Evolutionary conservation across 129 eudicot species (phyloP), one percentile per base, ranked within the genome.

Genomic region (Tagetes patula): DNA sequence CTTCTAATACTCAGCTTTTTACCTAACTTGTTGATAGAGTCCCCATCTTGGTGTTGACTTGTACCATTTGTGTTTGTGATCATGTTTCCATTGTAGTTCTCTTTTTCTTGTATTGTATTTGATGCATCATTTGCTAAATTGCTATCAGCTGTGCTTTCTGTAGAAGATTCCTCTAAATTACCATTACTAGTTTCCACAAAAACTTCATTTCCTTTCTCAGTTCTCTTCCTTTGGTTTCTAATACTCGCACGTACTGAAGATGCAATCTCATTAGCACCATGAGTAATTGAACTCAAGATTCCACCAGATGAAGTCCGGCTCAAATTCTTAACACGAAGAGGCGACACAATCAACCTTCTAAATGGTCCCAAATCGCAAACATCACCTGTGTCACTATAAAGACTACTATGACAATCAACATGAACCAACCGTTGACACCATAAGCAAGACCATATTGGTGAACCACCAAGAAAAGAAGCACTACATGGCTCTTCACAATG

Each of bases 211-310:
- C 82, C 92, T 67, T 81, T 80, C 72, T 83, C 87, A 46, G 80
- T 64, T 81, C 84, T 93, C 84, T 82, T 93, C 75, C 96, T 78
- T 82, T 87, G 98, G 81, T 81, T 87, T 83, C 92, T 90, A 63
- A 93, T 89, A 75, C 84, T 91, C n/a, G 96, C 96, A 69, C 96
- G 96, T 20, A 93, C 96, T 59, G 96, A 82, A 79, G 98, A 93
- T 36, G 98, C 98, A 84, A 93, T 86, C 80, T 84, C 98, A 71
- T 93, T 93, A 47, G 98, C 98, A 34, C 98, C 98, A 61, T 90
- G 96, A 10, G 98, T 90, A 67, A 93, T 87, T 48, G 98, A 84
- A 81, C 89, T 90, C 72, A 93, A 75, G 43, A 93, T 70, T 67
- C 96, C 96, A 79, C 91, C 96, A 5, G 93, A 70, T 31, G 87